Conservation (phyloP, 805 yeast species). For the Ogataea salicorniae region DNA sequence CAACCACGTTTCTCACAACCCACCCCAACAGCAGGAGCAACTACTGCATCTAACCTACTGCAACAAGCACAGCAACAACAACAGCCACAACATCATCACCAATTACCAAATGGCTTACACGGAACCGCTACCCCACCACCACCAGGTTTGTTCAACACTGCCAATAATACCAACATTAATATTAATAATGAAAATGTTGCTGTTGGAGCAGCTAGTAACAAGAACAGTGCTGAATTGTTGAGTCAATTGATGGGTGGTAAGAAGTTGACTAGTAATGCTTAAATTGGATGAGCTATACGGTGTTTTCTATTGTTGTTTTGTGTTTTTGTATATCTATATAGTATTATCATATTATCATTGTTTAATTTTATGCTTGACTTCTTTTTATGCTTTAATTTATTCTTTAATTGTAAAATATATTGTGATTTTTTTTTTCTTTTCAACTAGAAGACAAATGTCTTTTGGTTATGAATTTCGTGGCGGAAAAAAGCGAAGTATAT, state of each 20-base stretch:
- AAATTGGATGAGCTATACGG: neutral
- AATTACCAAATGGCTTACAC: too few species aligned
- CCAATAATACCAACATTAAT: neutral
- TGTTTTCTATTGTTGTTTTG: too few species aligned
- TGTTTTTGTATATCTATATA: too few species aligned
- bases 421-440: too few species aligned
- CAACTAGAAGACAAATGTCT: too few species aligned
- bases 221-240: conserved; percentile 58
- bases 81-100: conserved; percentile 3
- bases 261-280: conserved; percentile 15
- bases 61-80: conserved; percentile 30
- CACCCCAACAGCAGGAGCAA: conserved; percentile 23
- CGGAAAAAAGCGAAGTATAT: too few species aligned
- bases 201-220: conserved; percentile 10
- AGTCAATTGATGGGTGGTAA: conserved; percentile 84
- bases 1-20: conserved; percentile 26
- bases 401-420: too few species aligned
- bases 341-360: too few species aligned
- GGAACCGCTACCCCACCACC: conserved; percentile 56
- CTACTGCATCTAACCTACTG: conserved; percentile 27
- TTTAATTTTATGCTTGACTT: too few species aligned
- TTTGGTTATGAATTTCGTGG: too few species aligned
- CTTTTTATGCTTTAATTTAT: too few species aligned
- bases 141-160: conserved; percentile 51
- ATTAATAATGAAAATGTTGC: neutral